A percentile compares a stretch with the other conserved stretches of the same genome.
Evolutionary conservation across 306 rosid genomes (phyloP).

Genomic region (Sesbania bispinosa): DNA sequence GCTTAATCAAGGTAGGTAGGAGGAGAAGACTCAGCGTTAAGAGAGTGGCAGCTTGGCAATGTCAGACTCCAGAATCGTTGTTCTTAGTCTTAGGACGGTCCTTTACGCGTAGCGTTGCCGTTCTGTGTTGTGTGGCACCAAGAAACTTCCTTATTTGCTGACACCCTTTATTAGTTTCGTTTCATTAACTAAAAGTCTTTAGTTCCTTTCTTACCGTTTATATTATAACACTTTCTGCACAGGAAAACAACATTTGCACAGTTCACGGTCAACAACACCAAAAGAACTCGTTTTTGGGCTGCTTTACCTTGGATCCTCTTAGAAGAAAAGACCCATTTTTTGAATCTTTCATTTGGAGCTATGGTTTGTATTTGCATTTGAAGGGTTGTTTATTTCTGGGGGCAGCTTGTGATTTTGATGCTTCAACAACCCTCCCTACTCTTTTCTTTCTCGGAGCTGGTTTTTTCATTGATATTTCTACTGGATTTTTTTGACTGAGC

Average conservation of each 20-base stretch:
- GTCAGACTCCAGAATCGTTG: slow-evolving; percentile 22
- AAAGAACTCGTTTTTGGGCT: slow-evolving; percentile 22
- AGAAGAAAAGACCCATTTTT: slow-evolving; percentile 18
- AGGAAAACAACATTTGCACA: neutral
- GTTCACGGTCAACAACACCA: slow-evolving; percentile 41
- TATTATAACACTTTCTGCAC: neutral
- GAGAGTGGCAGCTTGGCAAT: slow-evolving; percentile 9
- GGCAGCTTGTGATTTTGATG: slow-evolving; percentile 14
- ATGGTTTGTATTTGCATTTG: slow-evolving; percentile 15
- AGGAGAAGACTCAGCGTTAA: neutral
- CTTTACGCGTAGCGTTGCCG: slow-evolving; percentile 29
- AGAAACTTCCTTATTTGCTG: slow-evolving; percentile 22
- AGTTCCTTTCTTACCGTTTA: neutral
- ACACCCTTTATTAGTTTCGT: neutral
- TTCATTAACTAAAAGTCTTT: neutral
- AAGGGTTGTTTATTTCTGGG: slow-evolving; percentile 1
- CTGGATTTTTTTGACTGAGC: slow-evolving; percentile 25
- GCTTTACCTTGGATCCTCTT: slow-evolving; percentile 56
- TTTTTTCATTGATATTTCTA: neutral
- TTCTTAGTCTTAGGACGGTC: slow-evolving; percentile 1
- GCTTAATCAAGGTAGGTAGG: neutral
- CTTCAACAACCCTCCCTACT: neutral
- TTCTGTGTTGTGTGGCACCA: slow-evolving; percentile 29
- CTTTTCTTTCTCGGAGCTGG: neutral
- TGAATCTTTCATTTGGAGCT: slow-evolving; percentile 25